phyloP scores from a whole-genome alignment of 1,284 basidiomycete genomes.

The Meira nashicola region DNA sequence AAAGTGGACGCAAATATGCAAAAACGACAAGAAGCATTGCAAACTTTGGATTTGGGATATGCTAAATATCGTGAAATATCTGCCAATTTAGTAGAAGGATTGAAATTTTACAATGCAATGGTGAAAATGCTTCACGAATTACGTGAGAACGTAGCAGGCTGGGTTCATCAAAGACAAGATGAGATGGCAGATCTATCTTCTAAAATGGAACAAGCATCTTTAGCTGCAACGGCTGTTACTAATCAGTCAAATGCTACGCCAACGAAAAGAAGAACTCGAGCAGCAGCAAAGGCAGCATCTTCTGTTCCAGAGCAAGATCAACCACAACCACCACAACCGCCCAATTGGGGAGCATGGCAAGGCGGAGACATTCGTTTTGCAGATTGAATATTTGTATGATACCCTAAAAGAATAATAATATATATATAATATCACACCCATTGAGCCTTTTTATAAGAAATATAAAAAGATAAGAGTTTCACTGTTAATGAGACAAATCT shows the following conservation, averaged over 20 bases:
- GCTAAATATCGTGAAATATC: conserved; percentile 81
- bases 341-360: conserved; percentile 38
- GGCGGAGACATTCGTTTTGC: conserved; percentile 41
- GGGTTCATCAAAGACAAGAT: conserved; percentile 29
- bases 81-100: conserved; percentile 79
- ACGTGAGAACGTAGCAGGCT: conserved; percentile 27
- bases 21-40: conserved; percentile 75
- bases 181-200: conserved; percentile 8
- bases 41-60: conserved; percentile 81
- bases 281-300: neutral
- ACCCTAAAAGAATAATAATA: neutral
- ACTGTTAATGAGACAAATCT: conserved; percentile 8
- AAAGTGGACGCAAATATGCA: conserved; percentile 73
- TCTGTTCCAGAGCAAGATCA: conserved; percentile 6
- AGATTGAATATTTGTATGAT: conserved; percentile 16
- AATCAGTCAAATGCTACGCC: conserved; percentile 13
- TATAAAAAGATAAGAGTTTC: conserved; percentile 1
- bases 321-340: conserved; percentile 16
- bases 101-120: conserved; percentile 57
- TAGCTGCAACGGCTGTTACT: neutral
- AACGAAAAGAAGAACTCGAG: neutral
- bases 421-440: too few species aligned
- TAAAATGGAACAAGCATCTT: conserved; percentile 5
- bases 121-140: conserved; percentile 31
- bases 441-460: neutral